Percentiles rank a stretch among this genome's conserved stretches.
Evolutionary conservation across 2,329 filamentous ascomycete species (phyloP).

Genomic region (Penicillium hordei): DNA sequence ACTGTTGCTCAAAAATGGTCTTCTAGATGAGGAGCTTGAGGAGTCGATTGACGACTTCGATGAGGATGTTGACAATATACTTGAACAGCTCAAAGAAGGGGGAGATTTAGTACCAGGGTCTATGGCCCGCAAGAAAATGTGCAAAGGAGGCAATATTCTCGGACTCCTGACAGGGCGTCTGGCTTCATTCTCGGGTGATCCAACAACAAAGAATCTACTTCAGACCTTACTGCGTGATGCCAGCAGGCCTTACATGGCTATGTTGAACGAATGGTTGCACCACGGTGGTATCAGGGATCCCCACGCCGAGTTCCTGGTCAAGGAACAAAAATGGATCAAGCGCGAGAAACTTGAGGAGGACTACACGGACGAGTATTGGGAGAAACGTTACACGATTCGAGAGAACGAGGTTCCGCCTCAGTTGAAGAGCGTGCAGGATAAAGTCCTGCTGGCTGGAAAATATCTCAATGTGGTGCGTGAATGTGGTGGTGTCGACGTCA

Average conservation of each 20-base stretch:
- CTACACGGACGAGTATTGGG: slow-evolving; percentile 99
- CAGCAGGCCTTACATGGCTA: slow-evolving; percentile 91
- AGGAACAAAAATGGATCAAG: slow-evolving; percentile 92
- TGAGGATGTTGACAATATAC: slow-evolving; percentile 80
- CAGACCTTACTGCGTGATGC: slow-evolving; percentile 82
- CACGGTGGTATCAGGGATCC: slow-evolving; percentile 93
- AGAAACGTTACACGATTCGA: slow-evolving; percentile 91
- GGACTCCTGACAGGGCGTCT: slow-evolving; percentile 80
- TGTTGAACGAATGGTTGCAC: slow-evolving; percentile 98
- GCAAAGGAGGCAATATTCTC: slow-evolving; percentile 94
- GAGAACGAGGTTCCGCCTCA: slow-evolving; percentile 90
- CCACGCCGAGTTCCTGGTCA: slow-evolving; percentile 89
- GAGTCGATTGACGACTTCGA: slow-evolving; percentile 73
- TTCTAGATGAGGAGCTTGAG: slow-evolving; percentile 72
- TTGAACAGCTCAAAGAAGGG: slow-evolving; percentile 84
- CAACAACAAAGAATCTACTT: slow-evolving; percentile 76
- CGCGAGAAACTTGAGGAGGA: slow-evolving; percentile 89
- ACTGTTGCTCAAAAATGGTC: slow-evolving; percentile 79
- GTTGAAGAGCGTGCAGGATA: slow-evolving; percentile 85
- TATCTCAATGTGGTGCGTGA: slow-evolving; percentile 97
- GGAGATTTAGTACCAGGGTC: slow-evolving; percentile 76
- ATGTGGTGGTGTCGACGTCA: slow-evolving; percentile 92
- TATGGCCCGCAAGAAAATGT: slow-evolving; percentile 84
- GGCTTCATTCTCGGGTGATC: slow-evolving; percentile 89
- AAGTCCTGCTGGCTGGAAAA: slow-evolving; percentile 91